Evolutionary conservation across 1,284 basidiomycete genomes (phyloP).

Genomic region (Mycosarcoma mackinlayi): DNA sequence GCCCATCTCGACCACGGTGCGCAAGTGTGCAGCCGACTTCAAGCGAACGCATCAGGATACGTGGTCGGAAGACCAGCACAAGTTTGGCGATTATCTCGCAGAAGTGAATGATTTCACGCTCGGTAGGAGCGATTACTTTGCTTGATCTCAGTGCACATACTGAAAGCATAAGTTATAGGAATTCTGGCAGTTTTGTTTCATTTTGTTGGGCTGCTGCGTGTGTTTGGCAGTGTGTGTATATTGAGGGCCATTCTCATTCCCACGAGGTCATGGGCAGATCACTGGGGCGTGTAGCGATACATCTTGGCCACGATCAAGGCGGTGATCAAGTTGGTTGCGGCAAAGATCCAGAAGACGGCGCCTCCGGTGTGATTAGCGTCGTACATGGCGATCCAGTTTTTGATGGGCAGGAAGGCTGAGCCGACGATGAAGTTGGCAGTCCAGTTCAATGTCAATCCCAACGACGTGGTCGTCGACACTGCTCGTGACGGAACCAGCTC

Average conservation of each 20-base stretch:
- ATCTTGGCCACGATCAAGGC: slow-evolving; percentile 40
- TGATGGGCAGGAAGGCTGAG: slow-evolving; percentile 82
- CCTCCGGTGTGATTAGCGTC: slow-evolving; percentile 55
- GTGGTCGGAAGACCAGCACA: slow-evolving; percentile 88
- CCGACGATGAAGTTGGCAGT: slow-evolving; percentile 84
- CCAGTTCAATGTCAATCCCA: slow-evolving; percentile 88
- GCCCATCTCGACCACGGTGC: slow-evolving; percentile 89
- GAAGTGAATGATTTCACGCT: slow-evolving; percentile 64
- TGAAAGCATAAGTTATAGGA: no score
- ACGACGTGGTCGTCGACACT: slow-evolving; percentile 83
- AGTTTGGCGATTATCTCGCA: slow-evolving; percentile 77
- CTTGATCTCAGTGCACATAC: slow-evolving; percentile 33
- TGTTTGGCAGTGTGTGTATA: neutral
- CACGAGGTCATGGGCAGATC: no score
- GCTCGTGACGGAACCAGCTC: slow-evolving; percentile 80
- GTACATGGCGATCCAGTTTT: slow-evolving; percentile 74
- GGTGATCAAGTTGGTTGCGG: slow-evolving; percentile 43
- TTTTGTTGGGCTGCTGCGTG: no score
- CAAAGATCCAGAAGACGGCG: slow-evolving; percentile 58
- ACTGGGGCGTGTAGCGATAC: slow-evolving; percentile 42
- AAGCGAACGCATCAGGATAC: slow-evolving; percentile 79
- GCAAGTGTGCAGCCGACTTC: slow-evolving; percentile 87
- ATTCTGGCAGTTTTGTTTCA: no score
- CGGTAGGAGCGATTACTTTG: slow-evolving; percentile 66
- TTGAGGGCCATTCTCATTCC: no score